These are phyloP conservation scores for rapeseed (Brassica napus) DNA, from an alignment of 345 rosid genomes.

Conservation along the genomic window Da-Ae NC_063447.1:51087501-51088000, in stretches of 20 bases:
- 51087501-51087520: slow-evolving; percentile 15
- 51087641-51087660: slow-evolving; percentile 90
- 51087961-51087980: slow-evolving; percentile 98
- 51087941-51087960: slow-evolving; percentile 19
- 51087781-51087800: slow-evolving; percentile 14
- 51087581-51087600: slow-evolving; percentile 75
- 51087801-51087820: slow-evolving; percentile 17
- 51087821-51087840: slow-evolving; percentile 9
- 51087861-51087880: slow-evolving; percentile 7
- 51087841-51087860: background rate
- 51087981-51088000: slow-evolving; percentile 95
- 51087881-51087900: background rate
- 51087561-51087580: slow-evolving; percentile 21
- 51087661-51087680: slow-evolving; percentile 92
- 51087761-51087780: slow-evolving; percentile 7
- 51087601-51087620: slow-evolving; percentile 89
- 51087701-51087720: slow-evolving; percentile 23
- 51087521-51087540: background rate
- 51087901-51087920: background rate
- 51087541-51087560: slow-evolving; percentile 29
- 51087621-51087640: slow-evolving; percentile 82
- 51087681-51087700: slow-evolving; percentile 88
- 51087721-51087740: slow-evolving; percentile 9
- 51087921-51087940: slow-evolving; percentile 1
- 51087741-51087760: background rate